Evolutionary conservation across 179 eudicot genomes (phyloP), one percentile per base, ranked within the genome.

Genomic region (Beta lomatogona): DNA sequence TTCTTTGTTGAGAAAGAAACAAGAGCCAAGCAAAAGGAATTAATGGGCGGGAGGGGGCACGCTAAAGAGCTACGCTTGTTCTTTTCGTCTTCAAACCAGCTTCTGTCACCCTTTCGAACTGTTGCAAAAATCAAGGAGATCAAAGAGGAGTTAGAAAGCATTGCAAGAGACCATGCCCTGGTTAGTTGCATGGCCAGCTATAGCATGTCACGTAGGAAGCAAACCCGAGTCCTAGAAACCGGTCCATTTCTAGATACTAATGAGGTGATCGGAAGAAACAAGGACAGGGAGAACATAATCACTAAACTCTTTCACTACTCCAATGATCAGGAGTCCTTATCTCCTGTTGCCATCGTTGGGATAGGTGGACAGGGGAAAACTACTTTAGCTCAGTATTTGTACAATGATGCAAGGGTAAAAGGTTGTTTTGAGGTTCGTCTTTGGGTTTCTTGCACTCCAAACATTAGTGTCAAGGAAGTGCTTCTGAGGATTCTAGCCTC

Each of bases 311-410:
- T 48, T 52, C 64, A 77, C 46, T 0, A 7, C 59, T 9, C 57
- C 0, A 8, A 46, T 46, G 50, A 1, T n/a, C 57, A n/a, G 0
- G 11, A n/a, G 25, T 18, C 11, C 13, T 5, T 60, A 59, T 72
- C 74, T 52, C 74, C 64, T 0, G 14, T 45, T 65, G 4, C 74
- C 45, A 53, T 74, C 36, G 79, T 80, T 19, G 83, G 79, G 46
- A 74, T 74, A 13, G 83, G 83, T 12, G 83, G 83, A 55, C 0
- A 63, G 53, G 79, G 78, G 11, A 80, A 80, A 45, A 74, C 83
- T 3, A 54, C 83, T 3, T 9, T 80, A 15, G 79, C 83, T 18
- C 63, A 65, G 44, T 80, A 54, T 65, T 58, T 65, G 31, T 80
- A 53, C 16, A 36, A 65, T 41, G 78, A 80, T 74, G 45, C 64